Base-by-base conservation (phyloP, 2,329 filamentous ascomycete genomes). In the Phoma sp. region DNA sequence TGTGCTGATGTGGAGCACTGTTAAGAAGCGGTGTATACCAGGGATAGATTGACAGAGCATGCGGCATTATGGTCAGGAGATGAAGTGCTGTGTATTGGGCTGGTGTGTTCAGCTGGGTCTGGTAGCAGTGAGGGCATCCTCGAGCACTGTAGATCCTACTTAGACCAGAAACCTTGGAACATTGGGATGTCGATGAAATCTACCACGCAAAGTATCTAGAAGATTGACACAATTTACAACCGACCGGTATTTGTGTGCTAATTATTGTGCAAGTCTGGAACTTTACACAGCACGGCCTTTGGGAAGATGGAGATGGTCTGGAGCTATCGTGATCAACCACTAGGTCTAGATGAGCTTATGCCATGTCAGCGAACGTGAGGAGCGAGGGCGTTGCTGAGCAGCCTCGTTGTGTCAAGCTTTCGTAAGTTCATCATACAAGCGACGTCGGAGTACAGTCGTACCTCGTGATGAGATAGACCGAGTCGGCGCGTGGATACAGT, bases 401-500 rank as follows among this genome's bases (percentile, higher is more conserved):
- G 40, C 24, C 22, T 25, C 9, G 22, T 22, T 15, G 24, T 19
- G 24, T 15, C 13, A 13, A 15, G 10, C 12, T 12, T 7, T 13
- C 22, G 35, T 3, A 6, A 21, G 15, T 17, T 22, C 24, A 6
- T 38, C n/a, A 36, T 47, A 41, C 41, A 24, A 50, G 22, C 32
- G 24, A 31, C 24, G 31, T 27, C 31, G 41, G 48, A 37, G 32
- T 10, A 25, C 32, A 13, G 8, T 43, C 12, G 24, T 15, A 25
- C 19, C 48, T 27, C 41, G 41, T 41, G 36, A 41, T 29, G 27
- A 15, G 22, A 24, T 10, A 22, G 5, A 13, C 35, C 19, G 17
- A 49, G 22, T 50, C 52, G 40, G 46, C 35, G 46, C 46, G 45
- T 35, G 24, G n/a, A 27, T n/a, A 29, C 17, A 10, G 13, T 25